Base-by-base conservation (phyloP, 2,329 filamentous ascomycete genomes). In the Fusarium sp. region DNA sequence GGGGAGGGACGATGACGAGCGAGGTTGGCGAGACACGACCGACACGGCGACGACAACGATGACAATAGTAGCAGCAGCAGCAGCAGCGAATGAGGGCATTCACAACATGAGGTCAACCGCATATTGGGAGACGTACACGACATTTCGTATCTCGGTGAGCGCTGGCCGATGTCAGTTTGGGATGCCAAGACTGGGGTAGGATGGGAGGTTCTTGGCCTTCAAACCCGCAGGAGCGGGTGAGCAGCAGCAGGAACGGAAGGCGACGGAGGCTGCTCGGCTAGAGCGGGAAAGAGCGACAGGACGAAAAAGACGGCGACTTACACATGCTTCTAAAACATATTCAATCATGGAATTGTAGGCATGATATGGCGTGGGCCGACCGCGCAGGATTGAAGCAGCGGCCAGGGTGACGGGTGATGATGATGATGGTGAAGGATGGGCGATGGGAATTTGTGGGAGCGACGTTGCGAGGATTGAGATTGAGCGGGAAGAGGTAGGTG, bases 91-190 rank as follows among this genome's bases (percentile, higher is more conserved):
- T 13, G 65, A 59, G 43, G 66, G 61, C 44, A 48, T 40, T 39
- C 28, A 40, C 60, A 54, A 54, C 13, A 71, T 72, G 70, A 70
- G 44, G 53, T 50, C 36, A 46, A 53, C 23, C 27, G 39, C 31
- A 30, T 60, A 41, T 56, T 48, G 31, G 41, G 31, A 27, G 68
- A 82, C 82, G 69, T 85, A 85, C 83, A 85, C 82, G 78, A 81
- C 82, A 84, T 85, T 85, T 81, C 81, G 81, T 79, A 85, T 81
- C 79, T 84, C 80, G 77, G 79, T 79, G 78, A 85, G 83, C 79
- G 83, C 83, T 85, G 77, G 77, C 48, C 44, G 69, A 78, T 72
- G 76, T 78, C 75, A 81, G 80, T 78, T 77, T 70, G 65, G 69
- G 66, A 71, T 76, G 78, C 77, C 78, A 79, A 80, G 78, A 73